Evolutionary conservation across 2,329 filamentous ascomycete genomes (phyloP), one percentile per base, ranked within the genome.

Genomic region (Cercospora sp.): DNA sequence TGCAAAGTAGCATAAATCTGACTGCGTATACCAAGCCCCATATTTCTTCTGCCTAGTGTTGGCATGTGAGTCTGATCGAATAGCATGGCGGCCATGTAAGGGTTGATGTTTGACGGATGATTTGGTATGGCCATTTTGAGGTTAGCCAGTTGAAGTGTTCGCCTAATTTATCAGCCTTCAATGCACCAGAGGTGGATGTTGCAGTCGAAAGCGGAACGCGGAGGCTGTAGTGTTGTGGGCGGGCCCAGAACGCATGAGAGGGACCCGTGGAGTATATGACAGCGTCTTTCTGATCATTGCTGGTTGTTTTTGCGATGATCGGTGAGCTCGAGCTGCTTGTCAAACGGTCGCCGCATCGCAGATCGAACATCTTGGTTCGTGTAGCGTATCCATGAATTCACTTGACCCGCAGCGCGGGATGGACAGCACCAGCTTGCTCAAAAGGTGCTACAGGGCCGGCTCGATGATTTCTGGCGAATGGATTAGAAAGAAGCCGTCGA

Each of bases 11-110:
- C 16, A 33, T 26, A 18, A 12, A 60, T 26, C 3, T 6, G 33
- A n/a, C 18, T 3, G 39, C 26, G 16, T 20, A 5, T 63, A 68
- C 67, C 67, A 57, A 59, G 65, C 16, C 67, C 67, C 60, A 65
- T 60, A n/a, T 55, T 55, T 45, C 63, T 65, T 42, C 67, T 53
- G 30, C 67, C 67, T 31, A 68, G 55, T 10, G 67, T 68, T 28
- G 67, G 67, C 63, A 65, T 65, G 20, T 63, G 63, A n/a, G 63
- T 63, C 20, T 64, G 55, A 13, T 45, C 36, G 28, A 65, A 59
- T 18, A 65, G 59, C 55, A 60, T 60, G n/a, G 55, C 55, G 18
- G 63, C 63, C 57, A 60, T 20, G 55, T n/a, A 26, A 18, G 55
- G 63, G 13, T 36, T 18, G 55, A 60, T 53, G n/a, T 60, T 30